phyloP scores from a whole-genome alignment of 306 rosid species.

The Delonix regia region DNA sequence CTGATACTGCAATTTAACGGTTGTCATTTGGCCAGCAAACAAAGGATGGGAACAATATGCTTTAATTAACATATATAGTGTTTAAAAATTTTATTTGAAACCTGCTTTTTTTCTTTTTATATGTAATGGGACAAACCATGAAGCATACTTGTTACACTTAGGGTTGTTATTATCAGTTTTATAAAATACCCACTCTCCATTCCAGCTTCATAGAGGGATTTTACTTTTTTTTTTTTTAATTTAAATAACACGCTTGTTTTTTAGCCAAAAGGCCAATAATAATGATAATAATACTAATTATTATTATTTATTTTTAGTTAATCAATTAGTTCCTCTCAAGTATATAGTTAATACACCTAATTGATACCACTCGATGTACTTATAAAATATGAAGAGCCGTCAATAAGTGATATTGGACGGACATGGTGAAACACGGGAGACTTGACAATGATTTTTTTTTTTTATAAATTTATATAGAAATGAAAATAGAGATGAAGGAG shows the following conservation, averaged over 20 bases:
- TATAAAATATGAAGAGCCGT: neutral
- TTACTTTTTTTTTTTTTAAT: neutral
- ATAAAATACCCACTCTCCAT: neutral
- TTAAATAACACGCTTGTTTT: neutral
- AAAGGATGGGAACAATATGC: neutral
- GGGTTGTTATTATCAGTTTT: neutral
- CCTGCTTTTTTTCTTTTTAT: neutral
- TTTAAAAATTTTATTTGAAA: neutral
- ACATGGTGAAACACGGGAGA: neutral
- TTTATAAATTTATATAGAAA: too few relatives aligned
- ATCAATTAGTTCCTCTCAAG: neutral
- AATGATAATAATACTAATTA: too few relatives aligned
- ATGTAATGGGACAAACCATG: neutral
- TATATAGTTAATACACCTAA: neutral
- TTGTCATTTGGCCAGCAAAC: neutral
- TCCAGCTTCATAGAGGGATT: neutral
- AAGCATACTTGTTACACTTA: neutral
- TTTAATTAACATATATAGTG: neutral
- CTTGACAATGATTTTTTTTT: neutral
- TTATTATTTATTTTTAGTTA: too few relatives aligned
- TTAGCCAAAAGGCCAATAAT: neutral
- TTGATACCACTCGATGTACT: neutral
- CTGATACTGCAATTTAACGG: too few relatives aligned
- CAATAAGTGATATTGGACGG: neutral
- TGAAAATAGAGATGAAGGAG: too few relatives aligned